A percentile compares a stretch with the other conserved stretches of the same genome.
These are phyloP conservation scores for Sporothrix euskadiensis DNA, from an alignment of 2,329 filamentous ascomycete species.

Conservation along the genomic window DNA sequence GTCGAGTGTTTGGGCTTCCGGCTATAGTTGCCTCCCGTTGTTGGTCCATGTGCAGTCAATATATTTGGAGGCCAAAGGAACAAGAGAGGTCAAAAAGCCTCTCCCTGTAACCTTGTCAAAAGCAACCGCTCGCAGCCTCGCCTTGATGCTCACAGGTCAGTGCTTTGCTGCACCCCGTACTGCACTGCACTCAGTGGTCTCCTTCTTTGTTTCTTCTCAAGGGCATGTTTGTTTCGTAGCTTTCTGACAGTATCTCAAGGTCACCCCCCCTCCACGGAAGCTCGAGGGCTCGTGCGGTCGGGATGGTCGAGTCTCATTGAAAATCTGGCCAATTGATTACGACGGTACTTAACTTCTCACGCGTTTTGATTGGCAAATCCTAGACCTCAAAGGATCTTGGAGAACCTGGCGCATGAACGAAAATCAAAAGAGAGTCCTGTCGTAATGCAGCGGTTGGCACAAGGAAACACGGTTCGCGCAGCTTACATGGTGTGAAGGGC, in stretches of 20 bases:
- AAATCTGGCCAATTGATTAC: neutral
- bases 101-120: constrained; percentile 3
- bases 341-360: neutral
- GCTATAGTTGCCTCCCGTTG: constrained; percentile 4
- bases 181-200: neutral
- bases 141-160: neutral
- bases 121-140: neutral
- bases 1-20: neutral
- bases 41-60: neutral
- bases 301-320: neutral
- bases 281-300: neutral
- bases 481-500: neutral
- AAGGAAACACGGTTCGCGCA: neutral
- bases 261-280: neutral
- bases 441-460: neutral
- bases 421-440: neutral
- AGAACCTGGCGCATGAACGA: neutral
- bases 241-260: neutral
- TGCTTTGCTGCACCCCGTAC: neutral
- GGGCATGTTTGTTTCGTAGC: neutral
- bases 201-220: neutral
- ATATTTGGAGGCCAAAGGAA: neutral
- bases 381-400: neutral
- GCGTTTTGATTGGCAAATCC: neutral
- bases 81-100: constrained; percentile 18